These are phyloP conservation scores for Amphichorda felina DNA, from an alignment of 2,329 filamentous ascomycete genomes.

Conservation along the genomic window DNA sequence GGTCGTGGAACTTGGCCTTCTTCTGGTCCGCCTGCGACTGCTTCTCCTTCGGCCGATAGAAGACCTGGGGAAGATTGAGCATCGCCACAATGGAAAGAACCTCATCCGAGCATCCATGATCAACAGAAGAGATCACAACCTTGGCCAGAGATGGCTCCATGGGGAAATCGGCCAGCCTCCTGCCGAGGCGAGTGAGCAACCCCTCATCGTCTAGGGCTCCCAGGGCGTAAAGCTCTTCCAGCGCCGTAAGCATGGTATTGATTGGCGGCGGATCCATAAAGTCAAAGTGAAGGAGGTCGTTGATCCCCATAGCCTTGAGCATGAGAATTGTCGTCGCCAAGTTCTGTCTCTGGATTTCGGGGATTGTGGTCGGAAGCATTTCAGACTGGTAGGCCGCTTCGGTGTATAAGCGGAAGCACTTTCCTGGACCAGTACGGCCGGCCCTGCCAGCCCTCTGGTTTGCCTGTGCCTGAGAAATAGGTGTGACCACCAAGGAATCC, in stretches of 20 bases:
- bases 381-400: constrained; percentile 93
- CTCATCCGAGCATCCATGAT: constrained; percentile 84
- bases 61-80: constrained; percentile 77
- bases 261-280: constrained; percentile 98
- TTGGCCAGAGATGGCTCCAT: constrained; percentile 94
- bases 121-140: constrained; percentile 75
- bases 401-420: constrained; percentile 91
- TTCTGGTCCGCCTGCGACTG: constrained; percentile 94
- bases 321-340: constrained; percentile 87
- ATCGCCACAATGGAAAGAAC: constrained; percentile 90
- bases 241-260: constrained; percentile 91
- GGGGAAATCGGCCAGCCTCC: constrained; percentile 97
- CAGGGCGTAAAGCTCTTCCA: constrained; percentile 90
- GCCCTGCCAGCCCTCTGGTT: constrained; percentile 90
- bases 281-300: constrained; percentile 92
- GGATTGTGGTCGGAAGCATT: constrained; percentile 92
- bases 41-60: constrained; percentile 96
- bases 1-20: constrained; percentile 94
- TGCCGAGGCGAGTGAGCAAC: constrained; percentile 76
- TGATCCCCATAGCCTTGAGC: constrained; percentile 98
- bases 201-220: constrained; percentile 92
- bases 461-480: constrained; percentile 92
- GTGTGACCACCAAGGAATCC: constrained; percentile 91
- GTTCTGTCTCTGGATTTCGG: constrained; percentile 94
- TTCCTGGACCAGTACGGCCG: constrained; percentile 87